Conservation (phyloP, 805 yeast genomes). For the Candida sphagnicola region DNA sequence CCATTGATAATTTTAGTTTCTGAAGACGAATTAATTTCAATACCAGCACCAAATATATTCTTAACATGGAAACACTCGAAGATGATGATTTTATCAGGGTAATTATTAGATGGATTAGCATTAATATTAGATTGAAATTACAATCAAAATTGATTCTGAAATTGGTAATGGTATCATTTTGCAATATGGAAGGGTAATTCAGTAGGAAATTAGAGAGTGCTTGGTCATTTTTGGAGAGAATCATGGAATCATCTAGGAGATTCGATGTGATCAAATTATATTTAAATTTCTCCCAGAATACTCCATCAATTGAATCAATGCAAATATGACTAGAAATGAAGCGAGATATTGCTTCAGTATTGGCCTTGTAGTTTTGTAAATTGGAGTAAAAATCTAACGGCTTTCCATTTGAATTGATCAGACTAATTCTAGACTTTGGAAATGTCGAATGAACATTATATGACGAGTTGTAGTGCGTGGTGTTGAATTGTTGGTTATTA, state of each 20-base stretch:
- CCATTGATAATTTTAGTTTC: constrained; percentile 19
- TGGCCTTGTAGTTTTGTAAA: constrained; percentile 2
- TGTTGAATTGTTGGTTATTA: constrained; percentile 2
- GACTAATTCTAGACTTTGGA: neutral
- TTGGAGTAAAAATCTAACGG: constrained; percentile 1
- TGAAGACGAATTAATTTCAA: constrained; percentile 24
- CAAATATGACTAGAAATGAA: constrained; percentile 26
- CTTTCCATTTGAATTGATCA: neutral
- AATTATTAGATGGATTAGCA: constrained; percentile 22
- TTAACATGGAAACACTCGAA: constrained; percentile 22
- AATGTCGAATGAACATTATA: constrained; percentile 1
- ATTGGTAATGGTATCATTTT: constrained; percentile 5
- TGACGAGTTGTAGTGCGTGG: neutral
- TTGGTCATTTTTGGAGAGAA: constrained; percentile 40
- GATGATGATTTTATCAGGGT: constrained; percentile 21
- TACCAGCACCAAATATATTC: constrained; percentile 24
- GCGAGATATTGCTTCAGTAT: constrained; percentile 18
- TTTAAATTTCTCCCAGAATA: constrained; percentile 39
- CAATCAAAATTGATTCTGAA: constrained; percentile 7
- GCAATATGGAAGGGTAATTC: neutral
- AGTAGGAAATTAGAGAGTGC: constrained; percentile 17
- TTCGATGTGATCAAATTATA: constrained; percentile 35
- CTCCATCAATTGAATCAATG: constrained; percentile 10
- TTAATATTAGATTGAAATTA: constrained; percentile 14
- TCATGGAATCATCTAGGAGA: constrained; percentile 37